Conservation (phyloP, 2,329 filamentous ascomycete genomes). For the Paradendryphiella salina region DNA sequence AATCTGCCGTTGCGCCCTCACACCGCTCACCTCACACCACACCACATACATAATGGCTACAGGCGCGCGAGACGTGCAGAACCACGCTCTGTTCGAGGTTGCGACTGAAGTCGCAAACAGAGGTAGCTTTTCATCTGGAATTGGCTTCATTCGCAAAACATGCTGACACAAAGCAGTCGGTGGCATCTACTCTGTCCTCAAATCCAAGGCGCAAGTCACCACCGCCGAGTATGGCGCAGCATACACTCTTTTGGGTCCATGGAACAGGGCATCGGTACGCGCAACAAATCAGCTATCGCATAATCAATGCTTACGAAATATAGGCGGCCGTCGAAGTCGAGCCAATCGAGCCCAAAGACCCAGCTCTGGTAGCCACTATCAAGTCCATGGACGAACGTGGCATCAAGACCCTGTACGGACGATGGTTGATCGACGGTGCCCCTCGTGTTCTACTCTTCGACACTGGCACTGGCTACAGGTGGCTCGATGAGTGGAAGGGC, state of each 20-base stretch:
- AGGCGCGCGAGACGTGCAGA: constrained; percentile 72
- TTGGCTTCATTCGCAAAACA: constrained; percentile 3
- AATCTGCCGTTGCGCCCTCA: constrained; percentile 15
- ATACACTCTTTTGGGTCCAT: constrained; percentile 92
- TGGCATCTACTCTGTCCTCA: constrained; percentile 98
- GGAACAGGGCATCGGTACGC: constrained; percentile 85
- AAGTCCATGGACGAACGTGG: constrained; percentile 91
- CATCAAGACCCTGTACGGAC: constrained; percentile 85
- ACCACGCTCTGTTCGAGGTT: constrained; percentile 94
- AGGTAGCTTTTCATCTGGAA: constrained; percentile 58
- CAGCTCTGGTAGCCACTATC: constrained; percentile 79
- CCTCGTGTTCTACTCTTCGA: constrained; percentile 93
- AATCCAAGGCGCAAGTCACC: constrained; percentile 97
- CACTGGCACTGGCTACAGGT: constrained; percentile 88
- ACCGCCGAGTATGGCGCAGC: constrained; percentile 98
- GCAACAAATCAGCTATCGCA: constrained; percentile 5
- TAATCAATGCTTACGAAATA: constrained; percentile 24
- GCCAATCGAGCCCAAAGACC: constrained; percentile 80
- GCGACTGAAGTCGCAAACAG: constrained; percentile 97
- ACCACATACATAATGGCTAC: constrained; percentile 34
- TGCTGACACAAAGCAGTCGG: constrained; percentile 66
- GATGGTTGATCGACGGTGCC: constrained; percentile 97
- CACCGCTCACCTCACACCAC: constrained; percentile 4
- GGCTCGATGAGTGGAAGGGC: constrained; percentile 93
- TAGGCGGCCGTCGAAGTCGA: constrained; percentile 98